phyloP scores from a whole-genome alignment of 148 eudicot species.

The Nepenthes gracilis region DNA sequence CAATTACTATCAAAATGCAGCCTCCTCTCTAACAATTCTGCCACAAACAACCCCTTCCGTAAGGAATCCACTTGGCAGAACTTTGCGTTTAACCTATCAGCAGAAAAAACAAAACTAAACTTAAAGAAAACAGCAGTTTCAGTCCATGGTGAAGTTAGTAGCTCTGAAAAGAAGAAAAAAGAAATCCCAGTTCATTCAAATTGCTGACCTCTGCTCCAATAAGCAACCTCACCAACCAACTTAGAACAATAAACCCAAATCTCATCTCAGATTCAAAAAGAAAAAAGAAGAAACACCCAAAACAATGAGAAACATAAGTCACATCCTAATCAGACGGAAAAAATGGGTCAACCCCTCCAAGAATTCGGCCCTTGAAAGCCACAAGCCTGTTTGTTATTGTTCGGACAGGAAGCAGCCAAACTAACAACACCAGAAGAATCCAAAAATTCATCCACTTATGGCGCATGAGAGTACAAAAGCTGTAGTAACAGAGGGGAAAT shows the following conservation, averaged over 20 bases:
- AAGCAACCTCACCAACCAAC: background rate
- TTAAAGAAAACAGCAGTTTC: background rate
- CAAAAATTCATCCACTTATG: too few species aligned
- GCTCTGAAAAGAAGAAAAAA: background rate
- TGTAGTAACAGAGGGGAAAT: too few species aligned
- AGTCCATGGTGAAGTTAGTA: background rate
- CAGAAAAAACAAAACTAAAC: background rate
- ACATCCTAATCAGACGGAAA: too few species aligned
- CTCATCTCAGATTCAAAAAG: background rate
- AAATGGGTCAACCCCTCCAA: too few species aligned
- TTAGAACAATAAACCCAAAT: background rate
- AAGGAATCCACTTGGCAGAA: background rate
- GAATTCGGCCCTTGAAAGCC: too few species aligned
- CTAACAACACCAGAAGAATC: too few species aligned
- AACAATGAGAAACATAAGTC: background rate
- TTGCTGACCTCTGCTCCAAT: background rate
- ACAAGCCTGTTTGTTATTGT: too few species aligned
- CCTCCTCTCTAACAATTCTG: background rate
- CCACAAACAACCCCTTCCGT: background rate
- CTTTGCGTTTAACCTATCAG: background rate
- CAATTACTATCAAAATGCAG: background rate
- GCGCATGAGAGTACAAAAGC: too few species aligned
- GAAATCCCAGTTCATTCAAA: too few species aligned
- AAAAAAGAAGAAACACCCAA: background rate
- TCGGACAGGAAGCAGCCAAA: too few species aligned